A percentile compares a stretch with the other conserved stretches of the same genome.
phyloP scores from a whole-genome alignment of 2,329 filamentous ascomycete genomes.

The Fusarium avenaceum region DNA sequence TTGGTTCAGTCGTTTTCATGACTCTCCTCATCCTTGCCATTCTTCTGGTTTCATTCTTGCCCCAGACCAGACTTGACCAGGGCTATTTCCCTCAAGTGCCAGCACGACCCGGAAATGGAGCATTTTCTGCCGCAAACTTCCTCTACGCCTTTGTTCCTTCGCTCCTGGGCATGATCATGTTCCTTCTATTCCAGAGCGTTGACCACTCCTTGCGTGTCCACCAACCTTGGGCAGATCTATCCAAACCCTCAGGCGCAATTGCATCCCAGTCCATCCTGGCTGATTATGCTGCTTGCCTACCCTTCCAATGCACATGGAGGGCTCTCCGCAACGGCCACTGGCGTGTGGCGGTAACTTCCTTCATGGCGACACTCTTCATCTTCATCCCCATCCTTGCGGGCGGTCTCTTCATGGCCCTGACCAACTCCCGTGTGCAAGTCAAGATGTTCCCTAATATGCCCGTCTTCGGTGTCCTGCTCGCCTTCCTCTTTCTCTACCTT shows the following conservation, averaged over 20 bases:
- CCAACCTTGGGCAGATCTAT: slow-evolving; percentile 76
- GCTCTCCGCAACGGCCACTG: slow-evolving; percentile 74
- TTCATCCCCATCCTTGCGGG: slow-evolving; percentile 76
- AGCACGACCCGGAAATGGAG: slow-evolving; percentile 69
- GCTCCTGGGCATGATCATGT: slow-evolving; percentile 74
- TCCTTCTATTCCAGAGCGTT: slow-evolving; percentile 75
- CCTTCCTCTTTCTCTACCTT: slow-evolving; percentile 78
- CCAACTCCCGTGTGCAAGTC: slow-evolving; percentile 63
- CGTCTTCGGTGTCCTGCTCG: slow-evolving; percentile 79
- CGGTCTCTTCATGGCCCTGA: slow-evolving; percentile 81
- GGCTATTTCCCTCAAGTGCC: slow-evolving; percentile 80
- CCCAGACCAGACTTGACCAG: slow-evolving; percentile 71
- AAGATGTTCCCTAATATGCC: slow-evolving; percentile 80
- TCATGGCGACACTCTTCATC: slow-evolving; percentile 70
- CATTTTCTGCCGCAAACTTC: slow-evolving; percentile 90
- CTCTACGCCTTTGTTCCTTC: slow-evolving; percentile 83
- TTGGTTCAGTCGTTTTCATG: slow-evolving; percentile 73
- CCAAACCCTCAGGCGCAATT: slow-evolving; percentile 67
- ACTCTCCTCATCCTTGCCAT: slow-evolving; percentile 76
- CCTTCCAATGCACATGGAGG: slow-evolving; percentile 69
- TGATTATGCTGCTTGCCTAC: slow-evolving; percentile 77
- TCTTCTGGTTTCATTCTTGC: slow-evolving; percentile 83
- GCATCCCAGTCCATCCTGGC: slow-evolving; percentile 75
- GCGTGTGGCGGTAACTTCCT: slow-evolving; percentile 72
- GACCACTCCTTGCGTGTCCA: slow-evolving; percentile 76